These are phyloP conservation scores for Sugiyamaella xylanicola DNA, from an alignment of 1,139 yeast species.

Conservation along the genomic window DNA sequence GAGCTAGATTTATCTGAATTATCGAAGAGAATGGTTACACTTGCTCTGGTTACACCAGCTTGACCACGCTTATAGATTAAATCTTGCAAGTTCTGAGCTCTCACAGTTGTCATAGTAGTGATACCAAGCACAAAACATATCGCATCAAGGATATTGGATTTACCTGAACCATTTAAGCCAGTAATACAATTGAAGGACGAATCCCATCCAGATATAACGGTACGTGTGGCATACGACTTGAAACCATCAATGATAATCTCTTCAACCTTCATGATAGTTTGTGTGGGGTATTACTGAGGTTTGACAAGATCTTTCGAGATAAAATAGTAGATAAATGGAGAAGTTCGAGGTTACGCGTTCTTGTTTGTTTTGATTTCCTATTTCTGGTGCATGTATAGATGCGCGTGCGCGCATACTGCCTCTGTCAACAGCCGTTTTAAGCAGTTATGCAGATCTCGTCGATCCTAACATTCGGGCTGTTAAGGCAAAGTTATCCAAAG, in stretches of 20 bases:
- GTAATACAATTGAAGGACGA: constrained; percentile 96
- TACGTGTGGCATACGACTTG: constrained; percentile 96
- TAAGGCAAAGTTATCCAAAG: too few species aligned
- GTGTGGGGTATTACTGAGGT: not conserved
- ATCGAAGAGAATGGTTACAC: constrained; percentile 94
- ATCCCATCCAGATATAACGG: constrained; percentile 95
- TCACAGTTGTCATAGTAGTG: constrained; percentile 87
- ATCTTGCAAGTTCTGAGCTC: constrained; percentile 93
- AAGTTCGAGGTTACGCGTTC: not conserved
- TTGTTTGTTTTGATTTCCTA: not conserved
- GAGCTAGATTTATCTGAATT: constrained; percentile 73
- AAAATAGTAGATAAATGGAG: not conserved
- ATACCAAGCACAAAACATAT: constrained; percentile 98
- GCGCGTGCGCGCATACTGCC: not conserved
- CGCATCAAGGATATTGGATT: constrained; percentile 92
- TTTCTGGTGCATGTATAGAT: not conserved
- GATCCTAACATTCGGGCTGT: not conserved
- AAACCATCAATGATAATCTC: constrained; percentile 96
- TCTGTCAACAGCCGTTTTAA: not conserved
- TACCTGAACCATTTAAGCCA: constrained; percentile 96
- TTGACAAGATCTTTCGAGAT: not conserved
- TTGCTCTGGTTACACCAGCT: constrained; percentile 96
- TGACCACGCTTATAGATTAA: constrained; percentile 95
- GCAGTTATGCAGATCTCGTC: not conserved
- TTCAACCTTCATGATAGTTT: constrained; percentile 76